Evolutionary conservation across 768 basidiomycete species (phyloP).

Genomic region (Calocybe gangraenosa): DNA sequence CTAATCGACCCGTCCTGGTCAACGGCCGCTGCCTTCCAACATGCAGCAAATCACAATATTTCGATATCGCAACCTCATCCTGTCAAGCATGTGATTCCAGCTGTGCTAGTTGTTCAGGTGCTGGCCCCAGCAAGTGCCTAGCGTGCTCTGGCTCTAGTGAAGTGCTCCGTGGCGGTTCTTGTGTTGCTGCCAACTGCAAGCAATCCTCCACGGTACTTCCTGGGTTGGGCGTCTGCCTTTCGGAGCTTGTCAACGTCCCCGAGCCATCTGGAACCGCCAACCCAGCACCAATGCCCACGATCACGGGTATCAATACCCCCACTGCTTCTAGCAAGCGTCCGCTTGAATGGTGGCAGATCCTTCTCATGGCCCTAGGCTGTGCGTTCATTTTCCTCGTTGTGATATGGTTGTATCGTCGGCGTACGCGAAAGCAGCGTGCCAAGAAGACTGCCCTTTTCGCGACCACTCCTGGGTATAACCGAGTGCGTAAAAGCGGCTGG

Average conservation of each 20-base stretch:
- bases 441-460: slow-evolving; percentile 65
- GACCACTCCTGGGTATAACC: slow-evolving; percentile 33
- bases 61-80: slow-evolving; percentile 55
- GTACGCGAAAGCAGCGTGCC: slow-evolving; percentile 61
- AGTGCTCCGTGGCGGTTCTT: slow-evolving; percentile 44
- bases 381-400: slow-evolving; percentile 72
- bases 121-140: slow-evolving; percentile 50
- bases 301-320: slow-evolving; percentile 55
- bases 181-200: slow-evolving; percentile 58
- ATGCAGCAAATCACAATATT: slow-evolving; percentile 65
- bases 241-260: slow-evolving; percentile 58
- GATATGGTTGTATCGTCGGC: slow-evolving; percentile 65
- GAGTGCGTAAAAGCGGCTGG: slow-evolving; percentile 36
- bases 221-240: slow-evolving; percentile 75
- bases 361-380: slow-evolving; percentile 78
- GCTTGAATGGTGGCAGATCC: slow-evolving; percentile 79
- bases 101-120: slow-evolving; percentile 59
- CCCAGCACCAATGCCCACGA: slow-evolving; percentile 42
- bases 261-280: slow-evolving; percentile 43
- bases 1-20: slow-evolving; percentile 63
- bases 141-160: slow-evolving; percentile 47
- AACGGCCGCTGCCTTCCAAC: slow-evolving; percentile 76
- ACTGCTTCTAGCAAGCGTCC: slow-evolving; percentile 27
- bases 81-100: slow-evolving; percentile 68
- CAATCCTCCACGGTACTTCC: slow-evolving; percentile 52